phyloP scores from a whole-genome alignment of 208 protist species.

The Crithidia fasciculata region DNA sequence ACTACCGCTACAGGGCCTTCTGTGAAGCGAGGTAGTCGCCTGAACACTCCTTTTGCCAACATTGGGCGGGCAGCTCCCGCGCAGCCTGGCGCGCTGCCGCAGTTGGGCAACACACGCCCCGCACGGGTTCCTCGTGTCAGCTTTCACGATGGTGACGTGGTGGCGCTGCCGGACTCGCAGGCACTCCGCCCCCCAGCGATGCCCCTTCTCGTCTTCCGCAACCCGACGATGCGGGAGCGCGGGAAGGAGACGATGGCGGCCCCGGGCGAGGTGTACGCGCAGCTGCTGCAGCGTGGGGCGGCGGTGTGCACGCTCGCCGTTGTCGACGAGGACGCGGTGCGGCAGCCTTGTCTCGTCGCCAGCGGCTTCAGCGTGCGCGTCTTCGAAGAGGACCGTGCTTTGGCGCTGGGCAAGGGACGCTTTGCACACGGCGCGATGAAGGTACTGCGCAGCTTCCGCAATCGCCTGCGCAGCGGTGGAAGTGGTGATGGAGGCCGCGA shows the following conservation, averaged over 20 bases:
- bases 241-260: constrained; percentile 27
- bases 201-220: constrained; percentile 29
- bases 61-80: neutral
- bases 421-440: constrained; percentile 6
- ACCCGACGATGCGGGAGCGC: constrained; percentile 35
- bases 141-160: constrained; percentile 29
- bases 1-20: neutral
- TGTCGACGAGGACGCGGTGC: constrained; percentile 36
- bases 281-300: constrained; percentile 20
- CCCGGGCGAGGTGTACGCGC: constrained; percentile 16
- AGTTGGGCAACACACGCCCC: neutral
- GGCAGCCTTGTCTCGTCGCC: constrained; percentile 26
- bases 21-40: neutral
- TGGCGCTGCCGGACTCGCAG: constrained; percentile 24
- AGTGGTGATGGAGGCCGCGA: neutral
- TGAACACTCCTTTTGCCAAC: constrained; percentile 6
- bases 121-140: constrained; percentile 14
- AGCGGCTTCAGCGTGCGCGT: constrained; percentile 35
- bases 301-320: constrained; percentile 26
- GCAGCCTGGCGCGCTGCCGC: neutral
- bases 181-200: constrained; percentile 17
- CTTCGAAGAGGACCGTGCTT: constrained; percentile 18
- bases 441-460: neutral
- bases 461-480: neutral
- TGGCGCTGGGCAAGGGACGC: constrained; percentile 11